phyloP scores from a whole-genome alignment of 2,329 filamentous ascomycete genomes.

The Dactylellina leptospora region DNA sequence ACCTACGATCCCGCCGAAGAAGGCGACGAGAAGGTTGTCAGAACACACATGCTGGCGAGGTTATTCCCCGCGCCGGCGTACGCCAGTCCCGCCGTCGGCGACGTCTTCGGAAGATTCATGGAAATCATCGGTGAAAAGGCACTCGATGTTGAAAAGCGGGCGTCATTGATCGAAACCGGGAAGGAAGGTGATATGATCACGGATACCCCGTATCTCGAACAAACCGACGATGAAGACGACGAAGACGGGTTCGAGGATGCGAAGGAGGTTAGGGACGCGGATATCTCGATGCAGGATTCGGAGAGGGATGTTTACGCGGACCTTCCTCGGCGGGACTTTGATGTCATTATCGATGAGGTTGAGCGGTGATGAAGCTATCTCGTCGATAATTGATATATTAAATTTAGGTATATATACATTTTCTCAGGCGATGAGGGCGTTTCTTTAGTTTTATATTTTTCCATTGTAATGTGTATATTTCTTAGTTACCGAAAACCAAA shows the following conservation, averaged over 20 bases:
- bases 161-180: not conserved
- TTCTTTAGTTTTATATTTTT: not conserved
- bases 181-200: constrained; percentile 14
- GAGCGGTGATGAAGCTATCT: not conserved
- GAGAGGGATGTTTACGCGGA: constrained; percentile 42
- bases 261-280: constrained; percentile 18
- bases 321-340: constrained; percentile 25
- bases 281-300: constrained; percentile 34
- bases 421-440: constrained; percentile 18
- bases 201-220: not conserved
- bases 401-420: constrained; percentile 8
- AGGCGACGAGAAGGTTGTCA: constrained; percentile 37
- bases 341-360: constrained; percentile 44
- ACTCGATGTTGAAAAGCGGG: constrained; percentile 15
- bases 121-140: constrained; percentile 47
- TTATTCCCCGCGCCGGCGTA: constrained; percentile 47
- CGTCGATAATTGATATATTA: not conserved
- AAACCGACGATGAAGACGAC: constrained; percentile 16
- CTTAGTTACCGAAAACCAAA: constrained; percentile 21
- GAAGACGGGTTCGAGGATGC: constrained; percentile 37
- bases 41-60: constrained; percentile 43
- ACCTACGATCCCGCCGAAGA: not conserved
- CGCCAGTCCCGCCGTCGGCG: constrained; percentile 44
- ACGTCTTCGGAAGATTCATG: constrained; percentile 48
- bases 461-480: not conserved